Evolutionary conservation across 208 protist species (phyloP).

Genomic region (Spongospora subterranea): DNA sequence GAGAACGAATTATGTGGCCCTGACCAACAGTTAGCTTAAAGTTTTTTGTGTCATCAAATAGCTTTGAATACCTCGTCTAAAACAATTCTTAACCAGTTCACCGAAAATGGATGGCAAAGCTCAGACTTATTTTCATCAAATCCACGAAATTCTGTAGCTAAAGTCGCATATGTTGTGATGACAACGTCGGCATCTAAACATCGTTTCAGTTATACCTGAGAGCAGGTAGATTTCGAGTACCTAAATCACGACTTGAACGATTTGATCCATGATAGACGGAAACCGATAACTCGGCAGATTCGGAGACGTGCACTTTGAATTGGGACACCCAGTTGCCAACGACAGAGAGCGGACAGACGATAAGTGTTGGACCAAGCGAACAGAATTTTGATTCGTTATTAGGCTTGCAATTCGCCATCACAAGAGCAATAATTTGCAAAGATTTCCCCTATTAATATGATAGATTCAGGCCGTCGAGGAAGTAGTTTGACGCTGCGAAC

Average conservation of each 20-base stretch:
- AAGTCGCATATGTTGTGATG: conserved; percentile 38
- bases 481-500: not conserved
- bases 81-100: conserved; percentile 6
- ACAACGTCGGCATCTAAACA: conserved; percentile 20
- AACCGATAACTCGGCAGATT: not conserved
- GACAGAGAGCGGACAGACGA: conserved; percentile 61
- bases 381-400: not conserved
- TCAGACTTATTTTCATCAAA: not conserved
- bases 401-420: conserved; percentile 8
- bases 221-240: not conserved
- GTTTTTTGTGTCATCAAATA: not conserved
- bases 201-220: not conserved
- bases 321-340: conserved; percentile 52
- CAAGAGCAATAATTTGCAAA: conserved; percentile 11
- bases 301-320: conserved; percentile 12
- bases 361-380: conserved; percentile 34
- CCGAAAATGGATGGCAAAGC: not conserved
- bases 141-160: not conserved
- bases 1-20: conserved; percentile 26
- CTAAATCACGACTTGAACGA: not conserved
- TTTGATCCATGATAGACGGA: not conserved
- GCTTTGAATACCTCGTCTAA: not conserved
- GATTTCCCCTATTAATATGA: conserved; percentile 53
- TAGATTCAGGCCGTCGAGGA: not conserved
- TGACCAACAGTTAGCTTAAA: conserved; percentile 13